These are phyloP conservation scores for Irpex sp. DNA, from an alignment of 1,284 basidiomycete species.

Conservation along the genomic window DNA sequence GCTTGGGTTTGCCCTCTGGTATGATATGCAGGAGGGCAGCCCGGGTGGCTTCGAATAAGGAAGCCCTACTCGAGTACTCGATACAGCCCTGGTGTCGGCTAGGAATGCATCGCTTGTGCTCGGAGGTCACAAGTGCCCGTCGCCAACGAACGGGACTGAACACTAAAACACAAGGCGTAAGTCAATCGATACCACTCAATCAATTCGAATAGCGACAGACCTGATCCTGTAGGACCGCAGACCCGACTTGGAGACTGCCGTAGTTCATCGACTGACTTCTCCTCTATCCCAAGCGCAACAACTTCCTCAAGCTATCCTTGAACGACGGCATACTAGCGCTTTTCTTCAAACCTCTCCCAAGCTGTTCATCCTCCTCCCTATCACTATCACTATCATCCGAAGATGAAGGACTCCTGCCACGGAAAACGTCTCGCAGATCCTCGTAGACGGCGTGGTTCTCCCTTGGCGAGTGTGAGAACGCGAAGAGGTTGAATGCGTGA, in stretches of 20 bases:
- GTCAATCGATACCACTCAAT: background rate
- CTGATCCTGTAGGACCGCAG: background rate
- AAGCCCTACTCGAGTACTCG: too few species aligned
- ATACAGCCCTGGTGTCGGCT: too few species aligned
- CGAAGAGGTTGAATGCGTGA: conserved; percentile 22
- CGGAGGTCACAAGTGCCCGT: too few species aligned
- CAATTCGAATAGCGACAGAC: background rate
- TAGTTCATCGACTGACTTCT: background rate
- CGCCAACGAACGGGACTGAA: too few species aligned
- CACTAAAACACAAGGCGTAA: too few species aligned
- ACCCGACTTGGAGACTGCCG: background rate
- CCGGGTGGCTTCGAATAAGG: too few species aligned
- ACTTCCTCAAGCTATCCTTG: conserved; percentile 19
- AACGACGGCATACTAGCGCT: conserved; percentile 15
- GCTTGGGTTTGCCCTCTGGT: background rate
- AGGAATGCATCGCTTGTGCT: too few species aligned
- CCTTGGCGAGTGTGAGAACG: conserved; percentile 20
- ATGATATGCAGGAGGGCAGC: too few species aligned
- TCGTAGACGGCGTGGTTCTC: conserved; percentile 22
- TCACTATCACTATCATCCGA: conserved; percentile 4
- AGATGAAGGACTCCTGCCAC: background rate
- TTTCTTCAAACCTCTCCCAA: conserved; percentile 8
- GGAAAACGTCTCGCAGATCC: conserved; percentile 18
- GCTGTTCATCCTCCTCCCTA: conserved; percentile 1
- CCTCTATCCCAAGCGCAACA: conserved; percentile 13